Conservation (phyloP, 495 filamentous ascomycete species). For the Barbatosphaeria neglecta region DNA sequence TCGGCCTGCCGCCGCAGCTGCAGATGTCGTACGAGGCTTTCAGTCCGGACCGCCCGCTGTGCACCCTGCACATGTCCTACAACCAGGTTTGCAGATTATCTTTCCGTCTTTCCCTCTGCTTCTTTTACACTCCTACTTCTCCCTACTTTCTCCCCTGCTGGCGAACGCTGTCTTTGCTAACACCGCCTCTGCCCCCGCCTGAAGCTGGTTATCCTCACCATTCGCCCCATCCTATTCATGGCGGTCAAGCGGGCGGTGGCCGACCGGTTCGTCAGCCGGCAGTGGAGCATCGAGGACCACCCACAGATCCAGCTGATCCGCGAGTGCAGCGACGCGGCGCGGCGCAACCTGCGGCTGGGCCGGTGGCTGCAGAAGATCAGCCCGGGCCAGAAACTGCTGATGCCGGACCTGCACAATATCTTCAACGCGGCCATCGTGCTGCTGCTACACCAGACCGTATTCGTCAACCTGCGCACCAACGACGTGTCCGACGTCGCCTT, state of each 20-base stretch:
- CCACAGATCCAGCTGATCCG: constrained; percentile 7
- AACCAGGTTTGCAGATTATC: constrained; percentile 18
- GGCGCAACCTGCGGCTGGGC: constrained; percentile 21
- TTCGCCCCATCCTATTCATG: constrained; percentile 26
- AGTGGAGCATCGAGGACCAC: constrained; percentile 10
- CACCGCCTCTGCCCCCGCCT: neutral
- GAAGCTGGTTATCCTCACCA: constrained; percentile 25
- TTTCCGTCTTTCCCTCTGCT: too few relatives aligned
- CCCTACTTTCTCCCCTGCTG: neutral
- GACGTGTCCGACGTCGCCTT: constrained; percentile 14
- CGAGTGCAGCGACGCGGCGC: constrained; percentile 20
- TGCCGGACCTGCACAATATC: constrained; percentile 27
- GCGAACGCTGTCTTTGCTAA: constrained; percentile 1
- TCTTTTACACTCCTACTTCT: neutral
- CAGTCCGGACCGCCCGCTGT: constrained; percentile 15
- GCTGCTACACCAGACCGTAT: constrained; percentile 22
- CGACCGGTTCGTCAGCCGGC: constrained; percentile 7
- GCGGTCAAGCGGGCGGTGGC: constrained; percentile 25
- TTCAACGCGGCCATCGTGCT: constrained; percentile 34
- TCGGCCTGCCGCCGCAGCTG: constrained; percentile 6
- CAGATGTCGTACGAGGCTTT: constrained; percentile 3
- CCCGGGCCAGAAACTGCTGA: constrained; percentile 13
- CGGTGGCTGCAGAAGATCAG: constrained; percentile 12
- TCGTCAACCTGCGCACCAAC: constrained; percentile 11
- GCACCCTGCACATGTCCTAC: constrained; percentile 28